Evolutionary conservation across 345 rosid species (phyloP).

Genomic region (Litchi chinensis): DNA sequence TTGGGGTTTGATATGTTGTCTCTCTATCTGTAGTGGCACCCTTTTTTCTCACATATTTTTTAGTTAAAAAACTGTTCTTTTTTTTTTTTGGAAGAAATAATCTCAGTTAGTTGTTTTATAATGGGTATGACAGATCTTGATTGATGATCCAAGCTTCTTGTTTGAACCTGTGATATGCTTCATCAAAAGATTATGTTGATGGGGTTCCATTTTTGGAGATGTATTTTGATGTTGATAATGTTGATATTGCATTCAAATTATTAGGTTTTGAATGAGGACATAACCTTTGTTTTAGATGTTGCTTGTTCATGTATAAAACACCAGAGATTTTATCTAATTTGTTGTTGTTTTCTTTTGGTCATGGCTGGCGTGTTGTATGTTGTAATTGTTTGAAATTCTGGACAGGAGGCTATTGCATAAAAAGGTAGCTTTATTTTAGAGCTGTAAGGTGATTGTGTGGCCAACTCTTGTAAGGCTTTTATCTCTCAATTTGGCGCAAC

Average conservation of each 20-base stretch:
- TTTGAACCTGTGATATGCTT: neutral
- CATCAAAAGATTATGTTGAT: neutral
- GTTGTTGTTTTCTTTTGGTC: neutral
- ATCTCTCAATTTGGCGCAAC: no score
- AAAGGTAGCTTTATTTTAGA: neutral
- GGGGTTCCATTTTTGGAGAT: neutral
- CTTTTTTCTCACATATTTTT: neutral
- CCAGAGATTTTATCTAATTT: neutral
- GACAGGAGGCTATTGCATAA: no score
- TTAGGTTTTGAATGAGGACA: neutral
- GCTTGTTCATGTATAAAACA: neutral
- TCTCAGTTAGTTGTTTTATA: neutral
- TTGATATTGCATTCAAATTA: conserved; percentile 1
- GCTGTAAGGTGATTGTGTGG: neutral
- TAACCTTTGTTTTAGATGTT: neutral
- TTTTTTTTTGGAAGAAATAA: neutral
- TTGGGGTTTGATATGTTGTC: neutral
- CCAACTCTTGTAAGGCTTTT: no score
- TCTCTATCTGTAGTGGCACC: neutral
- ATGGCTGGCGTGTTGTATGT: neutral
- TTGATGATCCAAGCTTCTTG: neutral
- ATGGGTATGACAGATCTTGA: neutral
- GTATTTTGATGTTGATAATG: neutral
- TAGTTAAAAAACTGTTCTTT: neutral
- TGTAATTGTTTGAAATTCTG: no score